These are phyloP conservation scores for Silene conica DNA, from an alignment of 148 eudicot genomes.

Conservation along the genomic window DNA sequence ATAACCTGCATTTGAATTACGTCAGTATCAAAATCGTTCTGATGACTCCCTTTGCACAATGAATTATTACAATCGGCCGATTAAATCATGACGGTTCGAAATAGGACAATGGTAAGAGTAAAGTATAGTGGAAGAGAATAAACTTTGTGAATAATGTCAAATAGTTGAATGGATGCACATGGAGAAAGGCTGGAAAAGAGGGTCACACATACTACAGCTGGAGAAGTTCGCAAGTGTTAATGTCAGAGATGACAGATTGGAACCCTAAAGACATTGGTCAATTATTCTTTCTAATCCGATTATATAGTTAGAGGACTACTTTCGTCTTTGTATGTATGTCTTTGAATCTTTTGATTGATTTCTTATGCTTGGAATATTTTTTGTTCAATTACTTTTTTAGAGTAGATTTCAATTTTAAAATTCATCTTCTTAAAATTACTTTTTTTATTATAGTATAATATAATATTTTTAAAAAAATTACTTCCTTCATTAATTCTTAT, in stretches of 20 bases:
- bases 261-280: constrained; percentile 18
- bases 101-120: background rate
- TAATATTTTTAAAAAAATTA: too few relatives aligned
- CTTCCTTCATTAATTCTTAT: too few relatives aligned
- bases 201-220: constrained; percentile 4
- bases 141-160: background rate
- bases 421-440: too few relatives aligned
- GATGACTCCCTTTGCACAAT: too few relatives aligned
- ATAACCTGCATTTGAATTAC: too few relatives aligned
- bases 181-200: constrained; percentile 12
- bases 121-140: background rate
- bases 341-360: background rate
- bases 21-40: too few relatives aligned
- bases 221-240: constrained; percentile 10
- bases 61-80: too few relatives aligned
- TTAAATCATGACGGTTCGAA: background rate
- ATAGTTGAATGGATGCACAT: constrained; percentile 7
- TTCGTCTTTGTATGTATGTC: too few relatives aligned
- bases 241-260: constrained; percentile 25
- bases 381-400: background rate
- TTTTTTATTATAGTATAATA: too few relatives aligned
- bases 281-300: constrained; percentile 15
- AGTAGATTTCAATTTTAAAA: too few relatives aligned
- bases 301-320: background rate
- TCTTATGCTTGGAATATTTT: background rate